Conservation (phyloP, 2,329 filamentous ascomycete species). For the Curvularia hawaiiensis region DNA sequence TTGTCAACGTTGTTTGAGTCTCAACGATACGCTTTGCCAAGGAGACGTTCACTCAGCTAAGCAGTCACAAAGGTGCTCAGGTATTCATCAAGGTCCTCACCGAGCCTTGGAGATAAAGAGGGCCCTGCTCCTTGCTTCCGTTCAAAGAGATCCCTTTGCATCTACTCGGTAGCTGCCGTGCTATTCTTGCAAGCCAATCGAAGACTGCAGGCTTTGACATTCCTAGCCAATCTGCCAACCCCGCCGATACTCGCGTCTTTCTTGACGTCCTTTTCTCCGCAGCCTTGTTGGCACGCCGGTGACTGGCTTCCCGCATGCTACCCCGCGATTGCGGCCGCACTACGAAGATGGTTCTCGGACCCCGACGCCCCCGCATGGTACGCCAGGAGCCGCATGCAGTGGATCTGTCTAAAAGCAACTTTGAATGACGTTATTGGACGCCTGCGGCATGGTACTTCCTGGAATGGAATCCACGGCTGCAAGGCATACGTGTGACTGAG, state of each 20-base stretch:
- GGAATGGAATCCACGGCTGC: conserved; percentile 8
- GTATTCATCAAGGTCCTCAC: conserved; percentile 16
- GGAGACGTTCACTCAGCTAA: neutral
- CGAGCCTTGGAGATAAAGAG: conserved; percentile 9
- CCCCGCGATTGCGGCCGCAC: conserved; percentile 27
- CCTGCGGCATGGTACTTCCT: conserved; percentile 2
- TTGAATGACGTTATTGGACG: conserved; percentile 12
- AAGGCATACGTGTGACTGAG: conserved; percentile 17
- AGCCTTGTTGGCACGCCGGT: conserved; percentile 2
- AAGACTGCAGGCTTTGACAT: neutral
- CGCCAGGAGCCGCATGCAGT: conserved; percentile 29
- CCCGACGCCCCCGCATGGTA: conserved; percentile 28
- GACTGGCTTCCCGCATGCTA: conserved; percentile 7
- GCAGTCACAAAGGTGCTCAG: conserved; percentile 13
- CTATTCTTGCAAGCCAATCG: neutral
- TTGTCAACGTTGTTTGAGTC: neutral
- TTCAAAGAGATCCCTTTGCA: neutral
- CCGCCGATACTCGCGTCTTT: neutral
- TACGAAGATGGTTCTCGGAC: conserved; percentile 17
- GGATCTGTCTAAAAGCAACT: conserved; percentile 10
- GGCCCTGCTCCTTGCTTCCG: neutral
- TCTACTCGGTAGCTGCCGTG: neutral
- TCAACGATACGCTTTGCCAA: neutral
- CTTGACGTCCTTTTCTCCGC: conserved; percentile 9
- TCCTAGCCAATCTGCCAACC: neutral